Evolutionary conservation across 2,329 filamentous ascomycete genomes (phyloP), one percentile per base, ranked within the genome.

Genomic region (Diaporthe eres): DNA sequence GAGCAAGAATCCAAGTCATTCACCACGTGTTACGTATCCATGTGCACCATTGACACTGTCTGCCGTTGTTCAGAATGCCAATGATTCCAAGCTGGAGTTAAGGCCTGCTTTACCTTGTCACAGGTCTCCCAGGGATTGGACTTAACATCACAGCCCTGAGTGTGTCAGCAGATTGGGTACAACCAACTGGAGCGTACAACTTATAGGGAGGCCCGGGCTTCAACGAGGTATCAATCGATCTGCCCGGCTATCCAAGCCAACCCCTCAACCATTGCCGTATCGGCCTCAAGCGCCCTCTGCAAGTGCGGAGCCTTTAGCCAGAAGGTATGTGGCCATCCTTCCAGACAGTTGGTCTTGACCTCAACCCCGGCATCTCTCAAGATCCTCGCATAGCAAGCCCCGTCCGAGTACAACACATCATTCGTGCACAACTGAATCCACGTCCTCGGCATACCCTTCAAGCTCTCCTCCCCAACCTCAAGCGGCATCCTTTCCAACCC

Each of bases 401-500:
- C 88, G 79, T 90, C 88, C 28, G 86, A 87, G 80, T 89, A 89
- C 76, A 89, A 83, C 55, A 85, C 84, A 77, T 90, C 88, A 71
- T 89, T 89, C 12, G 86, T 87, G 75, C 85, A 86, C 6, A 89
- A 80, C 81, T 90, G 88, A 22, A 89, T 83, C 84, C 86, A 90
- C 60, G 86, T 86, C 74, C 83, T 81, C 74, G 86, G 85, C 77
- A 85, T 79, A 2, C 75, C 81, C 7, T 78, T 72, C 57, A 88
- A 65, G 17, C 82, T 79, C 22, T 81, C 78, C 9, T 61, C 31
- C 0, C 74, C 70, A 0, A 80, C 81, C 78, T 88, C 88, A 6
- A 89, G 78, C 12, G 87, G 87, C 78, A 88, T 84, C 53, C 78
- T 80, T 42, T 80, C 79, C 31, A 86, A 81, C 4, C 85, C 86